phyloP scores from a whole-genome alignment of 1,284 basidiomycete genomes.

The Cutaneotrichosporon sp. region DNA sequence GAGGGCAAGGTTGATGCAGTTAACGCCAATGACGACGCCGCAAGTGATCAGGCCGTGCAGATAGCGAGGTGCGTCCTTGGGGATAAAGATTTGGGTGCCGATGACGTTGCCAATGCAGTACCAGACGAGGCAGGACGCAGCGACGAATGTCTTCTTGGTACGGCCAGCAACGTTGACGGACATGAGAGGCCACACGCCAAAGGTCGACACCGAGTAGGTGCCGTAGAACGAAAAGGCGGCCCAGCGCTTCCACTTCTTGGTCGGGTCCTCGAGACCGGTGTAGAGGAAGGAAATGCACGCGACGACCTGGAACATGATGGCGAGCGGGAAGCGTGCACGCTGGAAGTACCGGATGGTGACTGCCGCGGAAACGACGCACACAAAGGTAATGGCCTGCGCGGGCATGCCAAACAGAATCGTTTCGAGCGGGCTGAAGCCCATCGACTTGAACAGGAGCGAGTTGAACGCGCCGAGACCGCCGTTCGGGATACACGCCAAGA shows the following conservation, averaged over 20 bases:
- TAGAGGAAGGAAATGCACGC: slow-evolving; percentile 23
- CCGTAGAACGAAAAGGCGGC: slow-evolving; percentile 20
- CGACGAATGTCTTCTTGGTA: slow-evolving; percentile 31
- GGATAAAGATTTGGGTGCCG: slow-evolving; percentile 27
- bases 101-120: slow-evolving; percentile 29
- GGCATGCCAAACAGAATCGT: slow-evolving; percentile 24
- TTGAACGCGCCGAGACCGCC: slow-evolving; percentile 28
- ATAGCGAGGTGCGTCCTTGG: slow-evolving; percentile 25
- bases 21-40: slow-evolving; percentile 20
- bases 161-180: slow-evolving; percentile 30
- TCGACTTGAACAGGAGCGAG: slow-evolving; percentile 13
- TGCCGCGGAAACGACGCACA: slow-evolving; percentile 9
- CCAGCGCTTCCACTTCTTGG: slow-evolving; percentile 25
- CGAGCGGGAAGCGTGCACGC: slow-evolving; percentile 21
- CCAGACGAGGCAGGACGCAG: slow-evolving; percentile 16
- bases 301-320: slow-evolving; percentile 16
- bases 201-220: slow-evolving; percentile 20
- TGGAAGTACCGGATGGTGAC: slow-evolving; percentile 12
- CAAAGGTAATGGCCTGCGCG: slow-evolving; percentile 18
- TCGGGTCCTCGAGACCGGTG: slow-evolving; percentile 18
- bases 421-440: slow-evolving; percentile 26
- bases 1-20: slow-evolving; percentile 13
- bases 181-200: slow-evolving; percentile 33
- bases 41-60: slow-evolving; percentile 19
- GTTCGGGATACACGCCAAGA: slow-evolving; percentile 26